Evolutionary conservation across 257 asterid species (phyloP).

Genomic region (Solanum piurae): DNA sequence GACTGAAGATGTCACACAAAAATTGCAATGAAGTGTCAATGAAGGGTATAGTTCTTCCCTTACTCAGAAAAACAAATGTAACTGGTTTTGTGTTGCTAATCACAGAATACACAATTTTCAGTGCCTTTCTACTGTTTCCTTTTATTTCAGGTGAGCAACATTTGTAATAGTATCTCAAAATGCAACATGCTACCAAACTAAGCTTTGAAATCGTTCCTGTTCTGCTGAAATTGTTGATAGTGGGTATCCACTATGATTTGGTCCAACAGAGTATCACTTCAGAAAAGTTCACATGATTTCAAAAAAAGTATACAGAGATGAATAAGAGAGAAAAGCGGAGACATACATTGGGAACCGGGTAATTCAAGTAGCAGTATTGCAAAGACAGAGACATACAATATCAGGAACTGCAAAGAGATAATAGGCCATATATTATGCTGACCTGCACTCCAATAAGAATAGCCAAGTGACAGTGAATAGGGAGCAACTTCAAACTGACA

Average conservation of each 20-base stretch:
- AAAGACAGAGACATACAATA: background rate
- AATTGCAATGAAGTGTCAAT: background rate
- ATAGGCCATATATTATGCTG: background rate
- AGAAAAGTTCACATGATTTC: background rate
- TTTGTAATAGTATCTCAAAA: background rate
- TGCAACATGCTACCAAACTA: background rate
- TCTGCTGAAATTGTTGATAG: background rate
- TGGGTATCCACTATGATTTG: background rate
- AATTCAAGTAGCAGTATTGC: background rate
- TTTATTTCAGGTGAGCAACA: background rate
- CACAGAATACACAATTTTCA: background rate
- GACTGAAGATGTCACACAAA: background rate
- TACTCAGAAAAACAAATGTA: background rate
- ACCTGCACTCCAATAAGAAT: slow-evolving; percentile 94
- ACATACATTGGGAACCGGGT: background rate
- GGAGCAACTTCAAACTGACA: slow-evolving; percentile 72
- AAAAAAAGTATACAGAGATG: background rate
- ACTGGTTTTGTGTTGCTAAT: background rate
- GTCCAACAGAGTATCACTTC: background rate
- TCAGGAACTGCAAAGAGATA: background rate
- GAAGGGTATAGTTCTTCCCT: background rate
- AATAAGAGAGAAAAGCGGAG: background rate
- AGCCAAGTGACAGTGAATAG: slow-evolving; percentile 64
- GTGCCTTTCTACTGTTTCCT: background rate
- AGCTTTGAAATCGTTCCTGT: background rate